phyloP scores from a whole-genome alignment of 1,284 basidiomycete genomes.

The Fomitopsis pinicola region DNA sequence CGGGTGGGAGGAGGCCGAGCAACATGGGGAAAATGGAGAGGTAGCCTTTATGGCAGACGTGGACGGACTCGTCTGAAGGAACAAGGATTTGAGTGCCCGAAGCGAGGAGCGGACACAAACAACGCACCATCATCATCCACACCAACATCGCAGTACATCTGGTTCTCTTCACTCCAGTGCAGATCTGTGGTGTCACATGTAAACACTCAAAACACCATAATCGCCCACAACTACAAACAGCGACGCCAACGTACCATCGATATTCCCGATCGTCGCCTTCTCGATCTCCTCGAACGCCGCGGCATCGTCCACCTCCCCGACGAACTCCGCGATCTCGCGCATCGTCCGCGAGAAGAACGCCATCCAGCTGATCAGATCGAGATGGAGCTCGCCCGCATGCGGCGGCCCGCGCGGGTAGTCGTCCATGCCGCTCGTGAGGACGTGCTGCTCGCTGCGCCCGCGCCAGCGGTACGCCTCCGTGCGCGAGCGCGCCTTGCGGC shows the following conservation, averaged over 20 bases:
- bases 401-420: slow-evolving; percentile 90
- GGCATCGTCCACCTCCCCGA: slow-evolving; percentile 81
- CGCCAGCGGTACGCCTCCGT: slow-evolving; percentile 93
- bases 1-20: slow-evolving; percentile 69
- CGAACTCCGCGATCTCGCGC: slow-evolving; percentile 78
- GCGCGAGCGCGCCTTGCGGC: slow-evolving; percentile 74
- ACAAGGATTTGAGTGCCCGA: background rate
- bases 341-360: slow-evolving; percentile 89
- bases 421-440: slow-evolving; percentile 92
- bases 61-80: slow-evolving; percentile 77
- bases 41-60: slow-evolving; percentile 90
- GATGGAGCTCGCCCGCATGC: slow-evolving; percentile 86
- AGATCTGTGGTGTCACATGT: slow-evolving; percentile 53
- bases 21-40: slow-evolving; percentile 92
- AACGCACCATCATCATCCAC: slow-evolving; percentile 76
- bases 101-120: too few species aligned
- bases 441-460: slow-evolving; percentile 82
- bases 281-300: slow-evolving; percentile 75
- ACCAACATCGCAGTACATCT: slow-evolving; percentile 92
- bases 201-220: background rate
- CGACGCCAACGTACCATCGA: slow-evolving; percentile 61
- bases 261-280: slow-evolving; percentile 76
- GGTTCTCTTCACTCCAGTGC: slow-evolving; percentile 85
- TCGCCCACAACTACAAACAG: background rate
- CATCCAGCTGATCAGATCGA: slow-evolving; percentile 95